Base-by-base conservation (phyloP, 2,329 filamentous ascomycete genomes). In the Clarireedia hainanense region DNA sequence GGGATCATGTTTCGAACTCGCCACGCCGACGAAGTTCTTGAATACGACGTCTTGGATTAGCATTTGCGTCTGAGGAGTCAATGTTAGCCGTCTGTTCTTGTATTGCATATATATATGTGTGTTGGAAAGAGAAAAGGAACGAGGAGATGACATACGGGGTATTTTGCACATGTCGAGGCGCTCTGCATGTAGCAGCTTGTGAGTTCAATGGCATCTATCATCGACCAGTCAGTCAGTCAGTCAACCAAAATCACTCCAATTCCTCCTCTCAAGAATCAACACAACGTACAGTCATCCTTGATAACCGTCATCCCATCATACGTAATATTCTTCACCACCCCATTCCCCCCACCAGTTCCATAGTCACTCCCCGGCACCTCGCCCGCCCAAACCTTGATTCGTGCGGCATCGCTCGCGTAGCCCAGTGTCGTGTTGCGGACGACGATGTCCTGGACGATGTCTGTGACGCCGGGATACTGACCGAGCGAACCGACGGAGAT, bases 341-440 rank as follows among this genome's bases (percentile, higher is more conserved):
- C 83, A 5, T 69, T 70, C 39, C 83, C 83, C 24, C 82, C 81
- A 46, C 81, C 81, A 4, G 79, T 43, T 2, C 51, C 80, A 65
- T 80, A 77, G 50, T 77, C 66, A 6, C 83, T 70, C 0, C 75
- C 74, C 1, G 78, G 75, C 3, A 73, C 63, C 3, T 47, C 54
- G 6, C 61, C 61, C 4, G 57, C 79, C 79, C 80, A 86, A 61
- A 83, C 80, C 69, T 85, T 85, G 71, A 85, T 84, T 55, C 82
- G 79, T 0, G 81, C 82, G 46, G 79, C 80, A 60, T 85, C 78
- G 45, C 75, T 70, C n/a, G 73, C 73, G 57, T 77, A 77, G 57
- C 69, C 71, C 71, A 77, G 10, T 15, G 43, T 47, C 6, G 36
- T 71, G 61, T 81, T 78, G 5, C 71, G 68, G 0, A 72, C 76